Percentiles rank a stretch among this genome's conserved stretches.
These are phyloP conservation scores for Collybia sordida DNA, from an alignment of 768 basidiomycete genomes.

Conservation along the genomic window DNA sequence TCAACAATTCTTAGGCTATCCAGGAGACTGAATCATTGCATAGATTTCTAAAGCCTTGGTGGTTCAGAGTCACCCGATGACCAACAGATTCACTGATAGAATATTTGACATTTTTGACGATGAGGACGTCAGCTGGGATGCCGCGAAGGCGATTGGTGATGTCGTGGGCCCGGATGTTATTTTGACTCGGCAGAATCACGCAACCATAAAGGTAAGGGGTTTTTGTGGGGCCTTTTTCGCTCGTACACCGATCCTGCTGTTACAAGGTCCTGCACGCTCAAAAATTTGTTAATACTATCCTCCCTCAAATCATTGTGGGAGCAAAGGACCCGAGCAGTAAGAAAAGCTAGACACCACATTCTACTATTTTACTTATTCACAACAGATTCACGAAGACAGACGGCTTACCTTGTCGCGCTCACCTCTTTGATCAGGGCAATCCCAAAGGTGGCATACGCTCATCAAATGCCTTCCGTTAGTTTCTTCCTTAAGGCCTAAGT, in stretches of 20 bases:
- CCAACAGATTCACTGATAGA: slow-evolving; percentile 54
- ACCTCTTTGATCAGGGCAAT: slow-evolving; percentile 78
- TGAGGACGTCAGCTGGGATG: slow-evolving; percentile 60
- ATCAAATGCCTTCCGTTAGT: slow-evolving; percentile 63
- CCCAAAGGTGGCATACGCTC: slow-evolving; percentile 71
- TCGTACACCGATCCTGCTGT: neutral
- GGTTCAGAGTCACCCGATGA: slow-evolving; percentile 65
- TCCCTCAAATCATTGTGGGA: slow-evolving; percentile 74
- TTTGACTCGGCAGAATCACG: slow-evolving; percentile 76
- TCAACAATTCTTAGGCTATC: neutral
- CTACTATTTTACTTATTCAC: neutral
- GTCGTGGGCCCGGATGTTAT: slow-evolving; percentile 60
- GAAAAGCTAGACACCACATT: slow-evolving; percentile 15
- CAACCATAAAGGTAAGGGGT: slow-evolving; percentile 67
- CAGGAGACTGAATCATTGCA: neutral
- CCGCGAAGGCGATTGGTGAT: slow-evolving; percentile 73
- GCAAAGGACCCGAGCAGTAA: slow-evolving; percentile 56
- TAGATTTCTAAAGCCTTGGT: slow-evolving; percentile 82
- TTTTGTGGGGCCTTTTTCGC: neutral
- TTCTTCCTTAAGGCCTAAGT: neutral
- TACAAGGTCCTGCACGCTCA: slow-evolving; percentile 73
- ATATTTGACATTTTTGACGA: slow-evolving; percentile 76
- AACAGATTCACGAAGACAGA: slow-evolving; percentile 41
- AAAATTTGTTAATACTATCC: slow-evolving; percentile 66
- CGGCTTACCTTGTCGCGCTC: slow-evolving; percentile 79